Base-by-base conservation (phyloP, 2,329 filamentous ascomycete species). In the Hansfordia pulvinata region DNA sequence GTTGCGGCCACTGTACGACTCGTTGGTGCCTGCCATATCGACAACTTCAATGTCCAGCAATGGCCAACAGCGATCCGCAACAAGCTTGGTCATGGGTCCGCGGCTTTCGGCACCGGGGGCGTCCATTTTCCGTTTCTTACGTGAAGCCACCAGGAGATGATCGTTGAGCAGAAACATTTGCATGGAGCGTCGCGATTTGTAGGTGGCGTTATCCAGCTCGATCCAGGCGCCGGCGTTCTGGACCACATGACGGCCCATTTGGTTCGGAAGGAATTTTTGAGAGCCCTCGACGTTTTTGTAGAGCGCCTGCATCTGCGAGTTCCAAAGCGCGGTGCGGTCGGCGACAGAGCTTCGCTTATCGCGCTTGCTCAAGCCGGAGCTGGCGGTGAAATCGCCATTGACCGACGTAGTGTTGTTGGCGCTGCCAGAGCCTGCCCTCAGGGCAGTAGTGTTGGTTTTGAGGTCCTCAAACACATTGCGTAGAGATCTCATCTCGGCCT, bases 251-350 rank as follows among this genome's bases (percentile, higher is more conserved):
- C 90, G 76, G n/a, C 86, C 88, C 12, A 81, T 74, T 12, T 85
- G 69, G 29, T 86, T 90, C 10, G 90, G 90, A 8, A 98, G 60
- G 44, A 93, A 98, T 50, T 96, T 96, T 45, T 98, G 90, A 8
- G 86, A 93, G 2, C 88, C 88, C 50, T 96, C 90, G n/a, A 98
- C 83, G 22, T 80, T 82, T 57, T 94, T 96, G 73, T 90, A 98
- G 23, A 98, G 59, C 14, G 84, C 77, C 52, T 92, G 65, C 65
- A 78, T 73, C 49, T 77, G 73, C 17, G 70, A 67, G 43, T 73
- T 76, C 73, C 73, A 78, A 27, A 78, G 58, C 10, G 63, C 69
- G 29, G 70, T 74, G 32, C 73, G 62, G 44, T 78, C 72, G 8
- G 70, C 69, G 23, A 98, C 85, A 10, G 86, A 94, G 53, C 83